Evolutionary conservation across 2,329 filamentous ascomycete species (phyloP).

Genomic region (Fusarium newnesense): DNA sequence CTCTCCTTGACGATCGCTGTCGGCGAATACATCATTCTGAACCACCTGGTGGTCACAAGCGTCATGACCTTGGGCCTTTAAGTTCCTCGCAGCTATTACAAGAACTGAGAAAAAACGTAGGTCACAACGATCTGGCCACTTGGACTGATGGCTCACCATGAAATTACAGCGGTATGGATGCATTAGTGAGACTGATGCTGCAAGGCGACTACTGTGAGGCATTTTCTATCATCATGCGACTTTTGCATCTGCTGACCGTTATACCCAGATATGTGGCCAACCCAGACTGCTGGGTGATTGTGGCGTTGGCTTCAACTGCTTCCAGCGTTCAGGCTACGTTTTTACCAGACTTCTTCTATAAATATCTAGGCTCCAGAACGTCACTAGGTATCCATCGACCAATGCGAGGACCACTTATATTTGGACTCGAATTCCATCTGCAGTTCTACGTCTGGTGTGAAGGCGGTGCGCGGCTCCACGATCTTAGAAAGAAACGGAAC

Average conservation of each 20-base stretch:
- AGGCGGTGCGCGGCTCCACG: background rate
- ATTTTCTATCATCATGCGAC: accelerated
- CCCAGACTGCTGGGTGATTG: background rate
- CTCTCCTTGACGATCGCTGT: background rate
- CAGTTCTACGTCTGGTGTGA: conserved; percentile 9
- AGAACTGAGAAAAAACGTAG: background rate
- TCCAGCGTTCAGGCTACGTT: background rate
- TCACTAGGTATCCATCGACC: background rate
- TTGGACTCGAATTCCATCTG: background rate
- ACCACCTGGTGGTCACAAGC: background rate
- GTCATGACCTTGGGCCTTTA: background rate
- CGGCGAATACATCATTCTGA: background rate
- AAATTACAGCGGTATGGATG: background rate
- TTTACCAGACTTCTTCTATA: conserved; percentile 1
- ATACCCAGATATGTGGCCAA: background rate
- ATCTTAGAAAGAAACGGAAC: background rate
- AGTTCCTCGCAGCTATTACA: background rate
- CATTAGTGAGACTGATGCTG: background rate
- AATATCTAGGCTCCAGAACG: background rate
- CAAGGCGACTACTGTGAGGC: background rate
- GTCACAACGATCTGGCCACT: accelerated
- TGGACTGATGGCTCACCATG: accelerated
- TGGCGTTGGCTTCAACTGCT: background rate
- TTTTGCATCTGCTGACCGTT: background rate
- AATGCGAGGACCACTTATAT: background rate